Conservation (phyloP, 202 grass and related monocot genomes). For the Bolboschoenoplectus hybrid region DNA sequence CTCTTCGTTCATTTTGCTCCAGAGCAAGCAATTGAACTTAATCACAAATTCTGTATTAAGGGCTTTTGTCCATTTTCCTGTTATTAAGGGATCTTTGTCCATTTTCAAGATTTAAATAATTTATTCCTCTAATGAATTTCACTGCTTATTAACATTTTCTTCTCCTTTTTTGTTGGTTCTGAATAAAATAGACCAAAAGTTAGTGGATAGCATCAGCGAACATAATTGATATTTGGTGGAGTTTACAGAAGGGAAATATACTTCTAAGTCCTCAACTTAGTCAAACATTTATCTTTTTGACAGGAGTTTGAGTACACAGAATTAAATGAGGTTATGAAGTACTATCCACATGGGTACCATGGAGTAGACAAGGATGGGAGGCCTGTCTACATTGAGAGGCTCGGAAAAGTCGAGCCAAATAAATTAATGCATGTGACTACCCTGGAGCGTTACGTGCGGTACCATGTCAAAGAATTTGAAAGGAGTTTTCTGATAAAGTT, state of each 20-base stretch:
- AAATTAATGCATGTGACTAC: slow-evolving; percentile 64
- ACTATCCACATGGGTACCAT: slow-evolving; percentile 61
- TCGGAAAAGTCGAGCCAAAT: slow-evolving; percentile 59
- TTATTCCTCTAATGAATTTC: background rate
- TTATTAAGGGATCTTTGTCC: background rate
- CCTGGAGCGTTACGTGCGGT: slow-evolving; percentile 54
- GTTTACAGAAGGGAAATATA: background rate
- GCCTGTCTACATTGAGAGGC: slow-evolving; percentile 58
- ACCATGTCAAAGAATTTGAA: slow-evolving; percentile 62
- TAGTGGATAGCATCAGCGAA: background rate
- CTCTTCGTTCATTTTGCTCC: background rate
- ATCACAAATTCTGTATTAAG: background rate
- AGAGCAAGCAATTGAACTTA: slow-evolving; percentile 19
- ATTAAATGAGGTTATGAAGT: slow-evolving; percentile 47
- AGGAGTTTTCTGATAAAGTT: slow-evolving; percentile 59
- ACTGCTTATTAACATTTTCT: background rate
- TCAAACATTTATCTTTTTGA: background rate
- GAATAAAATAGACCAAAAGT: slow-evolving; percentile 8
- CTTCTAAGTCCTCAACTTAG: background rate
- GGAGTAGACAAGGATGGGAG: slow-evolving; percentile 61
- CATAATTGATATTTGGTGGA: slow-evolving; percentile 2
- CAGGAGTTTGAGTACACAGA: slow-evolving; percentile 55
- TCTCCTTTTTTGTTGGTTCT: no score
- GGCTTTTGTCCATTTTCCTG: background rate
- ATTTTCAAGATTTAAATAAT: background rate